A percentile compares a stretch with the other conserved stretches of the same genome.
These are phyloP conservation scores for Panicum miliaceum DNA, from an alignment of 176 grass and related monocot species.

Conservation along the genomic window DNA sequence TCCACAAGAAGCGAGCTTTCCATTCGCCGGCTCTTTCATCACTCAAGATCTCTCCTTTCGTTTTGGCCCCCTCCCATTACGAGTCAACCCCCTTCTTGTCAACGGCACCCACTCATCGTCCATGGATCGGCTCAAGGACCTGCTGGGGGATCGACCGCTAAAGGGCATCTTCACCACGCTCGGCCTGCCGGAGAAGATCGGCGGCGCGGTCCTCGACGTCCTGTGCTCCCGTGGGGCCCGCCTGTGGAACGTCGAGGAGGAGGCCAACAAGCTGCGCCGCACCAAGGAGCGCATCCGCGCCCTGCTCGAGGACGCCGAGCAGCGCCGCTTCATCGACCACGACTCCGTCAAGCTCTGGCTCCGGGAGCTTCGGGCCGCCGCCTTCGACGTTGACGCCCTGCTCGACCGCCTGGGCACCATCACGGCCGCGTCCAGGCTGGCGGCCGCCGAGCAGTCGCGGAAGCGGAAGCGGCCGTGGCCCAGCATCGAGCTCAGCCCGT, in stretches of 20 bases:
- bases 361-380: slow-evolving; percentile 40
- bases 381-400: slow-evolving; percentile 57
- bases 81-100: slow-evolving; percentile 1
- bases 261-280: slow-evolving; percentile 37
- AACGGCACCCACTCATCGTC: neutral
- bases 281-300: slow-evolving; percentile 37
- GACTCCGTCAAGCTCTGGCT: slow-evolving; percentile 50
- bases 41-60: neutral
- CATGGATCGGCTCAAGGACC: slow-evolving; percentile 10
- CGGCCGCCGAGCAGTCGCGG: neutral
- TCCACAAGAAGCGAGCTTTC: neutral
- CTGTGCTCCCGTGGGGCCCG: neutral
- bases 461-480: slow-evolving; percentile 52
- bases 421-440: slow-evolving; percentile 18
- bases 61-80: neutral
- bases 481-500: slow-evolving; percentile 9
- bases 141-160: neutral
- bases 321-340: slow-evolving; percentile 52
- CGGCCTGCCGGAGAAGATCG: slow-evolving; percentile 10
- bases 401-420: slow-evolving; percentile 45
- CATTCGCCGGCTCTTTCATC: neutral
- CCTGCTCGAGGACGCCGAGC: slow-evolving; percentile 49
- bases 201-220: neutral
- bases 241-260: slow-evolving; percentile 43
- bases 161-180: neutral